Evolutionary conservation across 2,329 filamentous ascomycete genomes (phyloP).

Genomic region (Alternaria postmessia): DNA sequence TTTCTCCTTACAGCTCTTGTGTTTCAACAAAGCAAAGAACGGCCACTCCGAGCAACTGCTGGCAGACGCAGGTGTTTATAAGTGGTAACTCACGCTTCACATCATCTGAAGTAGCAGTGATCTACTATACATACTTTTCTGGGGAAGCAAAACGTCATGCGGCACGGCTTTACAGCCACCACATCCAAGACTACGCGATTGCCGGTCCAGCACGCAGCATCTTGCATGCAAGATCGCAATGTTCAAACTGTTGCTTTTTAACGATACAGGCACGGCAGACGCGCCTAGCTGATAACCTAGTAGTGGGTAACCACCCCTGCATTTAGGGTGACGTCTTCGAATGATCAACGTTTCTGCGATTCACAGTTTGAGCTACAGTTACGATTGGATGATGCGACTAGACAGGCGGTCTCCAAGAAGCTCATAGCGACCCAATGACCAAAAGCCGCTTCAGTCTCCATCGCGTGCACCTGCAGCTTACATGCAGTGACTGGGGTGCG

Average conservation of each 20-base stretch:
- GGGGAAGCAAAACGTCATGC: background rate
- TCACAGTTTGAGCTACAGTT: conserved; percentile 10
- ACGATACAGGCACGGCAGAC: background rate
- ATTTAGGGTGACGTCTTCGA: background rate
- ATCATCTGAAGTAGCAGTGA: conserved; percentile 2
- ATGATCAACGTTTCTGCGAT: background rate
- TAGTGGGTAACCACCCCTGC: background rate
- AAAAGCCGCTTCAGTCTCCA: conserved; percentile 6
- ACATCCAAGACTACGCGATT: conserved; percentile 1
- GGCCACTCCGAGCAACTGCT: conserved; percentile 1
- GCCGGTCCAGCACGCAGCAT: conserved; percentile 6
- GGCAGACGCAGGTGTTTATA: background rate
- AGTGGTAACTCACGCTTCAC: conserved; percentile 1
- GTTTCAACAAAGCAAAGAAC: background rate
- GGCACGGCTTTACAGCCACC: background rate
- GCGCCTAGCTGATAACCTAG: background rate
- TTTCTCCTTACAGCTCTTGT: background rate
- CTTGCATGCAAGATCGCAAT: conserved; percentile 1
- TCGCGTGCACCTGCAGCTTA: conserved; percentile 24
- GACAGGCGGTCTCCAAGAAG: conserved; percentile 9
- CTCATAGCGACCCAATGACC: conserved; percentile 17
- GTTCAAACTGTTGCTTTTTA: background rate
- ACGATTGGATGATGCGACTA: conserved; percentile 11
- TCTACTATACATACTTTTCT: conserved; percentile 2
- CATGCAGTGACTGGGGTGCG: conserved; percentile 13